phyloP scores from a whole-genome alignment of 805 yeast genomes.

The Wickerhamiella alocasiicola region DNA sequence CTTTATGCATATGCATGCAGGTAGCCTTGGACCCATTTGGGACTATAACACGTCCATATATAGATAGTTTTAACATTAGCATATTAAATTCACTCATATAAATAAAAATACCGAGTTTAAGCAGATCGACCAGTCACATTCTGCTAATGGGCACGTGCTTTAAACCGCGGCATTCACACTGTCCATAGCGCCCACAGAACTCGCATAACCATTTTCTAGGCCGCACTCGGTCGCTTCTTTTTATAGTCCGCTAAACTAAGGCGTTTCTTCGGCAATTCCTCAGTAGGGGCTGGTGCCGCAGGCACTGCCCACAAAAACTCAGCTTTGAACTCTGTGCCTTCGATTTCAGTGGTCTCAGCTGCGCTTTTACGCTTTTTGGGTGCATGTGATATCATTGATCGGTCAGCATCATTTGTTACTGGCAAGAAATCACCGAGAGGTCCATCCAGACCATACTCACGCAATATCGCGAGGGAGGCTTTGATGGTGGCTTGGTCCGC shows the following conservation, averaged over 20 bases:
- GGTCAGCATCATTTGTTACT: neutral
- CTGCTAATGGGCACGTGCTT: too few species aligned
- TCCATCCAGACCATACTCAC: constrained; percentile 4
- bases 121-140: too few species aligned
- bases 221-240: constrained; percentile 33
- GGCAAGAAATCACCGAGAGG: neutral
- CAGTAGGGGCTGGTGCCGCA: neutral
- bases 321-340: neutral
- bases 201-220: neutral
- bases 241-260: constrained; percentile 66
- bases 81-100: too few species aligned
- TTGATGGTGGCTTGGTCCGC: constrained; percentile 15
- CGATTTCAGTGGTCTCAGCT: too few species aligned
- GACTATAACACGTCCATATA: too few species aligned
- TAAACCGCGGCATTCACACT: neutral
- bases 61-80: too few species aligned
- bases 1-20: too few species aligned
- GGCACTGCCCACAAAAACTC: constrained; percentile 6
- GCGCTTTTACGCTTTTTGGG: neutral
- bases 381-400: neutral
- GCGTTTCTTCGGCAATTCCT: constrained; percentile 36
- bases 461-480: neutral
- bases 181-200: neutral
- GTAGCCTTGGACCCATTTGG: too few species aligned
- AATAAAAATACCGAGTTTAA: too few species aligned